Conservation (phyloP, 306 rosid genomes). For the Sphenostylis stenocarpa region DNA sequence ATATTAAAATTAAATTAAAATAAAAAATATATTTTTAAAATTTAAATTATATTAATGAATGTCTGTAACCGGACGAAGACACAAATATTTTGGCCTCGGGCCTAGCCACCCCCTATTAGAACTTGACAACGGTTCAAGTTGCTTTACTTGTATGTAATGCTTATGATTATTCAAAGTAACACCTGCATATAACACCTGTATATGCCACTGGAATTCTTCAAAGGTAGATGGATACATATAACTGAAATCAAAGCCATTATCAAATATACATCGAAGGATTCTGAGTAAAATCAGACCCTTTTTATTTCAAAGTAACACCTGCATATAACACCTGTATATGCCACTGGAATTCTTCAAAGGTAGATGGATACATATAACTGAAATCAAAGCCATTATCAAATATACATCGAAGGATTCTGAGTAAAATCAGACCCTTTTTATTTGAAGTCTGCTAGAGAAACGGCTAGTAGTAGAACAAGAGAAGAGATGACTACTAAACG, state of each 20-base stretch:
- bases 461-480: neutral
- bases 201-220: neutral
- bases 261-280: neutral
- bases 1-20: too few relatives aligned
- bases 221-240: neutral
- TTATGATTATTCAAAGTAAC: neutral
- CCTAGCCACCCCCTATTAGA: too few relatives aligned
- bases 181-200: too few relatives aligned
- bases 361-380: neutral
- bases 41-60: too few relatives aligned
- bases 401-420: neutral
- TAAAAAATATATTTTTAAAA: too few relatives aligned
- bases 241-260: neutral
- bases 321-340: neutral
- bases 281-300: too few relatives aligned
- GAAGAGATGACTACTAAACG: neutral
- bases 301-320: too few relatives aligned
- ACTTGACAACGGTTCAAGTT: too few relatives aligned
- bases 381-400: neutral
- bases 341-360: neutral
- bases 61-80: too few relatives aligned
- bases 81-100: too few relatives aligned
- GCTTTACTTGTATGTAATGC: neutral
- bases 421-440: neutral
- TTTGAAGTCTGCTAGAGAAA: neutral